Evolutionary conservation across 371 early-diverging fungal species (phyloP).

Genomic region (Mucor indicus): DNA sequence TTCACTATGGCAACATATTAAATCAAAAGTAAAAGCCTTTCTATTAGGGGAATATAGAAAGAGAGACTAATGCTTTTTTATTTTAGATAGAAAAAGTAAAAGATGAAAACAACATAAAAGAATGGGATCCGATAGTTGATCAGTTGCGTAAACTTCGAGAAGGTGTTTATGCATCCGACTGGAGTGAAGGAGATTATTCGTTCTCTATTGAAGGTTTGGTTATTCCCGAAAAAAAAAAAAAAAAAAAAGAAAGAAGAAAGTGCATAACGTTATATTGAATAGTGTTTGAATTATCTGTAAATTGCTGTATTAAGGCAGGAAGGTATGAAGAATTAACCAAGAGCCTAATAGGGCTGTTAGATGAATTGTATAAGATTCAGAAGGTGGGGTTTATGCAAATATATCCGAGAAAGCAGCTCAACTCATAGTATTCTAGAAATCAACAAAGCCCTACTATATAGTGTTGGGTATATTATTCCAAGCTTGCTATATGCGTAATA

Average conservation of each 20-base stretch:
- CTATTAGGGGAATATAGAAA: no score
- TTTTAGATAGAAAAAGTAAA: no score
- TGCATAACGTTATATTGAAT: no score
- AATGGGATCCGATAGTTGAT: constrained; percentile 15
- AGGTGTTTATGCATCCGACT: constrained; percentile 17
- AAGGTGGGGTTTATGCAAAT: constrained; percentile 1
- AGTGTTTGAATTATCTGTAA: constrained; percentile 19
- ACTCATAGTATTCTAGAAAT: neutral
- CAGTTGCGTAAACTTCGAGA: constrained; percentile 22
- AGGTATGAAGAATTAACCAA: constrained; percentile 18
- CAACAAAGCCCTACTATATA: constrained; percentile 2
- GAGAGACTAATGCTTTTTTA: no score
- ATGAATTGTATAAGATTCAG: constrained; percentile 7
- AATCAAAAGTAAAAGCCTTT: constrained; percentile 5
- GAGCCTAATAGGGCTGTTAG: constrained; percentile 5
- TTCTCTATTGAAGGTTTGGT: constrained; percentile 18
- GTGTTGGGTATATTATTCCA: constrained; percentile 7
- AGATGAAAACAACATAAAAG: neutral
- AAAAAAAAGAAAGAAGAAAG: no score
- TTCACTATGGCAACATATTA: constrained; percentile 11
- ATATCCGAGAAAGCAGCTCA: neutral
- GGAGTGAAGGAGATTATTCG: constrained; percentile 7
- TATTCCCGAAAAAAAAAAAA: neutral
- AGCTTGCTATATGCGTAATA: constrained; percentile 3
- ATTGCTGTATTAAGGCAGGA: constrained; percentile 10